Evolutionary conservation across 2,329 filamentous ascomycete genomes (phyloP).

Genomic region (Hypomyces rosellus): DNA sequence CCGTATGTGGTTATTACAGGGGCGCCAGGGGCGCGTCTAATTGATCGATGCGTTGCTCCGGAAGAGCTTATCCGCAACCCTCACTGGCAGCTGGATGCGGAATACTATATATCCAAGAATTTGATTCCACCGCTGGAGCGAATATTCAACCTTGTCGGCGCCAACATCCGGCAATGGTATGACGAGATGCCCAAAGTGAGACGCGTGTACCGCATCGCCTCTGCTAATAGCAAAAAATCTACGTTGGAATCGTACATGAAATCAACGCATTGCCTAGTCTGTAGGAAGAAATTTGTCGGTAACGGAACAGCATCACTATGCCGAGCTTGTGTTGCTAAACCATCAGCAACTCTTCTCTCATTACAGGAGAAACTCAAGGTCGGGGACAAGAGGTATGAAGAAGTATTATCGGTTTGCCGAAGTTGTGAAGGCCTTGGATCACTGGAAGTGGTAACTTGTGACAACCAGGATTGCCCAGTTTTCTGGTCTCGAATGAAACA

Average conservation of each 20-base stretch:
- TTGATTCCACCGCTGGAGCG: constrained; percentile 89
- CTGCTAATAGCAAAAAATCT: constrained; percentile 40
- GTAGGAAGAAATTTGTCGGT: constrained; percentile 33
- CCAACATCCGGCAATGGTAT: constrained; percentile 86
- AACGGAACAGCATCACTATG: constrained; percentile 44
- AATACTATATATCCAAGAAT: constrained; percentile 97
- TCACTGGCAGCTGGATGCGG: constrained; percentile 76
- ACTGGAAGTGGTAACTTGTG: constrained; percentile 74
- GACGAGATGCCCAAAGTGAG: constrained; percentile 94
- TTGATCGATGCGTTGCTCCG: constrained; percentile 85
- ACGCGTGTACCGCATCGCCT: constrained; percentile 46
- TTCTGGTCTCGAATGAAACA: constrained; percentile 75
- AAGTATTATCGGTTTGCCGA: constrained; percentile 68
- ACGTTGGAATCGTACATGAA: constrained; percentile 95
- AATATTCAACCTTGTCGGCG: constrained; percentile 93
- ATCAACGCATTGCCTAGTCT: constrained; percentile 71
- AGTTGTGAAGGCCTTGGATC: constrained; percentile 70
- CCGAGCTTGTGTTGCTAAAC: constrained; percentile 44
- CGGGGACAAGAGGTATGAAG: constrained; percentile 56
- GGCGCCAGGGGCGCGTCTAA: constrained; percentile 74
- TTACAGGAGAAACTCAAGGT: constrained; percentile 56
- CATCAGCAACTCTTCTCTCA: constrained; percentile 55
- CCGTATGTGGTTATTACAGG: constrained; percentile 92
- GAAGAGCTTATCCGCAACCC: constrained; percentile 73
- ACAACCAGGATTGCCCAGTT: constrained; percentile 86